A percentile compares a stretch with the other conserved stretches of the same genome.
Evolutionary conservation across 306 rosid genomes (phyloP).

Genomic region (Nissolia schottii): DNA sequence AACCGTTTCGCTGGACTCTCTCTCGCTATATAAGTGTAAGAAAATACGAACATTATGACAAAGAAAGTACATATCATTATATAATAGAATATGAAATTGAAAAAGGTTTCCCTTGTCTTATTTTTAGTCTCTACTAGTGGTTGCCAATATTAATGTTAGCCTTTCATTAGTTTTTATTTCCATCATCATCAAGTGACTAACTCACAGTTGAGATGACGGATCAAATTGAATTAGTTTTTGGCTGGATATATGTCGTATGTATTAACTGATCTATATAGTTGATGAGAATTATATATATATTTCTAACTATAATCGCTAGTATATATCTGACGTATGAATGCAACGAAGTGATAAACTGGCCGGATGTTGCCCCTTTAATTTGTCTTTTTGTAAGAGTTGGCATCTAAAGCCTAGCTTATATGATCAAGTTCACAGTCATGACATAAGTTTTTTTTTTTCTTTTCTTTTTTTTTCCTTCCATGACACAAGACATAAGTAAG

Average conservation of each 20-base stretch:
- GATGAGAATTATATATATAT: neutral
- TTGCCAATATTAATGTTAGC: neutral
- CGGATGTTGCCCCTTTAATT: neutral
- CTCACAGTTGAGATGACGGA: neutral
- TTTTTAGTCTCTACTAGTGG: neutral
- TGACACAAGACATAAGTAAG: too few species aligned
- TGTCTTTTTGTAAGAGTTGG: too few species aligned
- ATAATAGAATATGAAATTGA: neutral
- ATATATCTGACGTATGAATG: neutral
- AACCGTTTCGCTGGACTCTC: too few species aligned
- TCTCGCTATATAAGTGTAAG: too few species aligned
- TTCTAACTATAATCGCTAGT: too few species aligned
- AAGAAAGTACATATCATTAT: neutral
- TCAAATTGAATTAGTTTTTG: neutral
- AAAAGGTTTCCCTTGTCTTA: neutral
- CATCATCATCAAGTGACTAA: neutral
- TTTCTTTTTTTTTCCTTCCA: too few species aligned
- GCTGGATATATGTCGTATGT: neutral
- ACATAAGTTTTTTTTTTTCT: too few species aligned
- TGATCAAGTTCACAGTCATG: neutral
- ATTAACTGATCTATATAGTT: neutral
- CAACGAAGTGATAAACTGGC: neutral
- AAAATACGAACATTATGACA: too few species aligned
- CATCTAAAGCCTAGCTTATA: too few species aligned
- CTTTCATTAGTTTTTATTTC: neutral